Base-by-base conservation (phyloP, 208 protist species). In the Trypanosoma boissoni region DNA sequence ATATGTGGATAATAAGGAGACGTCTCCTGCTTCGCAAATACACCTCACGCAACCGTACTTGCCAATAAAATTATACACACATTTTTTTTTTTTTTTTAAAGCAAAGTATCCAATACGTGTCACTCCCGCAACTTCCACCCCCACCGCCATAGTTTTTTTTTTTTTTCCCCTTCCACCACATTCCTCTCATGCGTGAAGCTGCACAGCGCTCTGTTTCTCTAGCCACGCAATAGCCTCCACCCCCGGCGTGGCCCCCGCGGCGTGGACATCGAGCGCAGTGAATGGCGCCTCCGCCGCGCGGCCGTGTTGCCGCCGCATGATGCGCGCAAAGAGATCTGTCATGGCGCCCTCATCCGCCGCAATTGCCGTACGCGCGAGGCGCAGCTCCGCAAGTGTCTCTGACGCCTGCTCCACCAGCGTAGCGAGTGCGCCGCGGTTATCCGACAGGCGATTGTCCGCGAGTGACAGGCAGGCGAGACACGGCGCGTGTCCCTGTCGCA, bases 371-470 rank as follows among this genome's bases (percentile, higher is more conserved):
- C 76, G 46, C 24, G 76, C 76, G 18, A 87, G 58, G 49, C 74
- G 28, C 9, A 91, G 49, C 28, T 65, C 51, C 21, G 59, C 45
- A 46, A 91, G 26, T 26, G 68, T 76, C 12, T 21, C 52, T 0
- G 76, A 71, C 5, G 69, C 71, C 68, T 91, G 84, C 31, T 87
- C 84, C 32, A 88, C 21, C 14, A 91, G 64, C 9, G 80, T 64
- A 28, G 78, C 46, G n/a, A 83, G 43, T 20, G 84, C 62, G 21
- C 80, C n/a, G n/a, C n/a, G n/a, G n/a, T n/a, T 58, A 26, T 86
- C 56, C 12, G 75, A 67, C 6, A 91, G 59, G 29, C 62, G 68
- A 37, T 87, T 91, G 41, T 67, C 48, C 1, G 71, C 65, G 29
- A 91, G 75, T 39, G 78, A 71, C 46, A 91, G 70, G 21, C 67